Percentiles rank a stretch among this genome's conserved stretches.
Conservation (phyloP, 225 moss, liverwort and hornwort genomes). For the Lunularia cruciata region DNA sequence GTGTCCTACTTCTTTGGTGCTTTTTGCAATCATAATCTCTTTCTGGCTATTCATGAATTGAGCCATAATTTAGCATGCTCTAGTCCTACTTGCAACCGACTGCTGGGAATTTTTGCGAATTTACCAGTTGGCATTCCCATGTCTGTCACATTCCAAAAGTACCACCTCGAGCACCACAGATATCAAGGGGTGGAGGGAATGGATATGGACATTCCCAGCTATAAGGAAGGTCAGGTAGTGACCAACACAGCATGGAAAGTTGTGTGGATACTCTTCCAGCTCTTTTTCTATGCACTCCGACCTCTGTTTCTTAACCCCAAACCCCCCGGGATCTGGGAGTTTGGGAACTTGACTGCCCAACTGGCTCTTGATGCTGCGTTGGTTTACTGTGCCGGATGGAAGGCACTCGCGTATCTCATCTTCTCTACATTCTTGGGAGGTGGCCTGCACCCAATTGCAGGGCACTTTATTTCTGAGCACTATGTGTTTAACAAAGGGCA, state of each 20-base stretch:
- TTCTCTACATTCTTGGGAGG: slow-evolving; percentile 91
- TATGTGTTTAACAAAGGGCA: slow-evolving; percentile 71
- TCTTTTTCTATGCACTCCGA: slow-evolving; percentile 92
- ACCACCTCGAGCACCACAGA: slow-evolving; percentile 93
- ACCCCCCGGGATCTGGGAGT: slow-evolving; percentile 81
- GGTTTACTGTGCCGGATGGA: slow-evolving; percentile 59
- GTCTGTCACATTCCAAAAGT: slow-evolving; percentile 98
- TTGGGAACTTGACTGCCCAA: slow-evolving; percentile 67
- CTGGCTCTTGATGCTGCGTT: slow-evolving; percentile 58
- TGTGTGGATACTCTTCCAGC: slow-evolving; percentile 85
- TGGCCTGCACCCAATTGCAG: slow-evolving; percentile 92
- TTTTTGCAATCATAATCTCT: slow-evolving; percentile 91
- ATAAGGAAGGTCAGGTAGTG: slow-evolving; percentile 83
- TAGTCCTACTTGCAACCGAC: slow-evolving; percentile 65
- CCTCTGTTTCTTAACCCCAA: slow-evolving; percentile 95
- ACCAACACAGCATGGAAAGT: slow-evolving; percentile 54
- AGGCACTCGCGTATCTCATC: slow-evolving; percentile 74
- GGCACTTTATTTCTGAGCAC: slow-evolving; percentile 95
- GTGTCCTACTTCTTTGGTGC: slow-evolving; percentile 89
- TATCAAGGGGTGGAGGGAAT: slow-evolving; percentile 94
- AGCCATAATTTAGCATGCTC: slow-evolving; percentile 90
- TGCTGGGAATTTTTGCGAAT: slow-evolving; percentile 78
- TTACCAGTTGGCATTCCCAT: slow-evolving; percentile 93
- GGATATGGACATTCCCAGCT: slow-evolving; percentile 97
- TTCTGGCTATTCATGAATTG: slow-evolving; percentile 95